A percentile compares a stretch with the other conserved stretches of the same genome.
Evolutionary conservation across 139 green algal genomes (phyloP).

Genomic region (Tetraselmis chui): DNA sequence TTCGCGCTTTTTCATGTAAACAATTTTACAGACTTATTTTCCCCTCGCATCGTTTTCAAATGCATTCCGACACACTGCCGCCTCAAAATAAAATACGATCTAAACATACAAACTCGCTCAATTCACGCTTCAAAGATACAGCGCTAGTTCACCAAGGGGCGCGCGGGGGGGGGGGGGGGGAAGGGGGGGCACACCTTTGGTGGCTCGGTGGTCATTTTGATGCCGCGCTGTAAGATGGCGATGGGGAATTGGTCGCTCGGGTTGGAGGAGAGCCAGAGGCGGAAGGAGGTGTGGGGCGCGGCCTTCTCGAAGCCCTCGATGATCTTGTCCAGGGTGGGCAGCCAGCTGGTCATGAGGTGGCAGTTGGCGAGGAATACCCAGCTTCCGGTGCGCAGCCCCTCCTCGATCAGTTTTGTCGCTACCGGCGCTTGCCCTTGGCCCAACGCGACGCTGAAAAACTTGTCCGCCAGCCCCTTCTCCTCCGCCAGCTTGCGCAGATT

Average conservation of each 20-base stretch:
- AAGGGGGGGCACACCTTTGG: constrained; percentile 41
- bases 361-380: constrained; percentile 91
- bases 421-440: constrained; percentile 70
- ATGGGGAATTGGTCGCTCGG: constrained; percentile 72
- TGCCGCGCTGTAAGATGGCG: constrained; percentile 68
- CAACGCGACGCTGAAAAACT: constrained; percentile 66
- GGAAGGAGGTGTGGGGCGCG: constrained; percentile 64
- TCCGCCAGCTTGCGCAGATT: constrained; percentile 66
- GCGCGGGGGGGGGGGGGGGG: too few relatives aligned
- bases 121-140: too few relatives aligned
- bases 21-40: too few relatives aligned
- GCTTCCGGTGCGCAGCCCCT: constrained; percentile 54
- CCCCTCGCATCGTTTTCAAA: too few relatives aligned
- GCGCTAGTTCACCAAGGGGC: too few relatives aligned
- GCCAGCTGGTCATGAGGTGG: constrained; percentile 83
- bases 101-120: too few relatives aligned
- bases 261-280: constrained; percentile 75
- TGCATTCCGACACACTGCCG: too few relatives aligned
- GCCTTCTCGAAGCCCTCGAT: constrained; percentile 59
- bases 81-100: too few relatives aligned
- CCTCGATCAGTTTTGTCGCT: constrained; percentile 68
- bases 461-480: constrained; percentile 44
- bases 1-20: too few relatives aligned
- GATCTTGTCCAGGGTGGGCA: constrained; percentile 78
- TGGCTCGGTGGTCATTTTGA: constrained; percentile 90